Conservation (phyloP, 371 early-diverging fungal genomes). For the Mycotypha africana region DNA sequence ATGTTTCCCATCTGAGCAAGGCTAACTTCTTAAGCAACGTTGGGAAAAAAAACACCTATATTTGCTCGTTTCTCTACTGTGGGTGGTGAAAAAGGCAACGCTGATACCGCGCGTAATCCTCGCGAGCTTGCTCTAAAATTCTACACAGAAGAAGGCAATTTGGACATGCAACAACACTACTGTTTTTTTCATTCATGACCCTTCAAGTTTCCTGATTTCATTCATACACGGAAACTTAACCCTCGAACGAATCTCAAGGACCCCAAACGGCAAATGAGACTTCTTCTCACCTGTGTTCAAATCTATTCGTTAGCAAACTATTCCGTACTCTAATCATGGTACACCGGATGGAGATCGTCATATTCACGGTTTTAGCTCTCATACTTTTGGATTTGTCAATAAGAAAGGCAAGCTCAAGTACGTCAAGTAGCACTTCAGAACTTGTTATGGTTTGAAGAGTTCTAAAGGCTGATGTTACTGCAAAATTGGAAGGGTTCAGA, state of each 20-base stretch:
- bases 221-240: conserved; percentile 77
- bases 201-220: conserved; percentile 76
- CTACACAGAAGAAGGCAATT: conserved; percentile 69
- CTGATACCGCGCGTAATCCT: conserved; percentile 73
- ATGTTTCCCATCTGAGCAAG: conserved; percentile 61
- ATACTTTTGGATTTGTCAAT: conserved; percentile 73
- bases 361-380: conserved; percentile 75
- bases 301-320: conserved; percentile 71
- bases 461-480: conserved; percentile 61
- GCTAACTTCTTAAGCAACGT: conserved; percentile 67
- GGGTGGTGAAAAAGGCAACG: conserved; percentile 65
- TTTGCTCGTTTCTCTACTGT: conserved; percentile 82
- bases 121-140: conserved; percentile 74
- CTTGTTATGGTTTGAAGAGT: conserved; percentile 74
- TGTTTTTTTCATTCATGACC: conserved; percentile 66
- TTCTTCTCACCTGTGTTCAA: conserved; percentile 72
- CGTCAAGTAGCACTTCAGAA: conserved; percentile 85
- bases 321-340: conserved; percentile 74
- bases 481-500: conserved; percentile 66
- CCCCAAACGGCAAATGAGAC: conserved; percentile 59
- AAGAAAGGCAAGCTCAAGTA: conserved; percentile 59
- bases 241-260: conserved; percentile 65
- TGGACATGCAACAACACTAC: conserved; percentile 69
- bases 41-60: conserved; percentile 70
- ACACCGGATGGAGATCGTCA: conserved; percentile 75